Evolutionary conservation across 2,329 filamentous ascomycete genomes (phyloP), one percentile per base, ranked within the genome.

Genomic region (Neofusicoccum parvum): DNA sequence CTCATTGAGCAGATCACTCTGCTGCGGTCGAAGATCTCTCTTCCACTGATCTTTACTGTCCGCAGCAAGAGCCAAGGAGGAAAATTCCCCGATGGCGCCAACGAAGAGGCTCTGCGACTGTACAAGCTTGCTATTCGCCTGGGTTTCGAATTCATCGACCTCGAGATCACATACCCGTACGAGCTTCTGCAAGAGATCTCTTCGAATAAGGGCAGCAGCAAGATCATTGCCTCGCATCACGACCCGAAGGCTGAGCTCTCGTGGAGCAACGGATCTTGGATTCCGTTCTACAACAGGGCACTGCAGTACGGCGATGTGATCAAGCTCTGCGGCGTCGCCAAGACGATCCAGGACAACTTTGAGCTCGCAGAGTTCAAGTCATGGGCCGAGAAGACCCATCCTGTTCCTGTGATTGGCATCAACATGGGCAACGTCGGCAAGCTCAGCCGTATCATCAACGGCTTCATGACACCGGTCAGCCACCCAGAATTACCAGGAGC

Each of bases 151-250:
- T 99, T 96, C 74, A 85, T 99, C 27, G 95, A 99, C 75, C 81
- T 98, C 7, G 95, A 99, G 77, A 91, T 98, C 79, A 91, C 92
- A 0, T 90, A 94, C 77, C 90, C 93, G 0, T 88, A 92, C 59
- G 81, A 88, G n/a, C 82, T 96, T 39, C 84, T 97, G 36, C 86
- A 89, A 51, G 81, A 86, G 14, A 84, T 97, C 3, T 84, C 86
- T 0, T 86, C 89, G 64, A 86, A 83, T 68, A 90, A 92, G 75
- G 89, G 90, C 2, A 84, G 86, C 69, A 92, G 92, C 1, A 90
- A 88, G 68, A 91, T 99, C 73, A 96, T 99, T 71, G 93, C 94
- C 9, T 99, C 95, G 0, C 94, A 99, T 76, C 95, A 99, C 76
- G 95, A 99, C 75, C 92, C 93, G 0, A 80, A 86, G 65, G 90